Evolutionary conservation across 495 filamentous ascomycete species (phyloP).

Genomic region (Friedmanniomyces simplex): DNA sequence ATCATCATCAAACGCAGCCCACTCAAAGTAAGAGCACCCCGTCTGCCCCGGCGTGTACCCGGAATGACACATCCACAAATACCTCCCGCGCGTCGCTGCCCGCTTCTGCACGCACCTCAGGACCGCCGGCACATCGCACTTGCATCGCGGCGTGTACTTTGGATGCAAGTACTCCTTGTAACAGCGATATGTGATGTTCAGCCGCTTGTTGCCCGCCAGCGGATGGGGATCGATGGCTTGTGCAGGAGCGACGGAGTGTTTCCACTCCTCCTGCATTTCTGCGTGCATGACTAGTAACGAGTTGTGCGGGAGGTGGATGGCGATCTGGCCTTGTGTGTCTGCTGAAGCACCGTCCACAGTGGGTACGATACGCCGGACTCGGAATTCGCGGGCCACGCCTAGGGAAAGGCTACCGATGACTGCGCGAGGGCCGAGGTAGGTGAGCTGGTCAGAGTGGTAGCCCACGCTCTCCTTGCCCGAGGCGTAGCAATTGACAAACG

Average conservation of each 20-base stretch:
- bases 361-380: constrained; percentile 63
- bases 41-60: constrained; percentile 65
- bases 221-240: constrained; percentile 72
- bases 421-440: constrained; percentile 80
- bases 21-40: constrained; percentile 73
- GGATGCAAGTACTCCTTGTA: constrained; percentile 71
- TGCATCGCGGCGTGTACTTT: constrained; percentile 51
- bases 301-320: constrained; percentile 89
- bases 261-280: constrained; percentile 77
- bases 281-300: constrained; percentile 90
- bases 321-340: constrained; percentile 69
- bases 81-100: constrained; percentile 61
- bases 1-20: constrained; percentile 83
- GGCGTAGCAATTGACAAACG: constrained; percentile 87
- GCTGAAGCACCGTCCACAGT: constrained; percentile 37
- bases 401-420: constrained; percentile 84
- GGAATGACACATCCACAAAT: constrained; percentile 92
- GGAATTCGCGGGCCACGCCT: constrained; percentile 83
- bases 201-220: constrained; percentile 61
- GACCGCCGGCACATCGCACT: constrained; percentile 59
- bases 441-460: constrained; percentile 85
- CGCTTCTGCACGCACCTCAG: constrained; percentile 70
- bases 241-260: constrained; percentile 62
- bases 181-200: constrained; percentile 90
- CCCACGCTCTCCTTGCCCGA: constrained; percentile 73